phyloP scores from a whole-genome alignment of 1,284 basidiomycete species.

The Boletus subluridellus region DNA sequence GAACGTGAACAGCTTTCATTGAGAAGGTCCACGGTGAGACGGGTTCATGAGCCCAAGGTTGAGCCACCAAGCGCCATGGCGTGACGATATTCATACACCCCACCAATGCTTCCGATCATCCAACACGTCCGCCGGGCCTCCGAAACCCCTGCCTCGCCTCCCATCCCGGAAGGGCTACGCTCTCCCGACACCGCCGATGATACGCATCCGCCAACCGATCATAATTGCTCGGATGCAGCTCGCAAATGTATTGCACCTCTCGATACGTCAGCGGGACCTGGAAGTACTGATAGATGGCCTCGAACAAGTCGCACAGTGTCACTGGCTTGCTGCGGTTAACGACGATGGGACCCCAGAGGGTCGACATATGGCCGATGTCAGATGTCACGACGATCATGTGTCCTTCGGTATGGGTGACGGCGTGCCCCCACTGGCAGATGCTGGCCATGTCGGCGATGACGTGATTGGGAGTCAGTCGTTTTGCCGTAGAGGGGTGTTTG shows the following conservation, averaged over 20 bases:
- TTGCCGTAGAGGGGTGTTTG: slow-evolving; percentile 33
- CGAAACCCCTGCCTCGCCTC: slow-evolving; percentile 35
- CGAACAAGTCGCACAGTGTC: slow-evolving; percentile 36
- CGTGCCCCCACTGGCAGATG: slow-evolving; percentile 22
- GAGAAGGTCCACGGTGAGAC: slow-evolving; percentile 9
- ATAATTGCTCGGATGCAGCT: slow-evolving; percentile 22
- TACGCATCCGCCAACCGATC: slow-evolving; percentile 28
- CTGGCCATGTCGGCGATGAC: slow-evolving; percentile 26
- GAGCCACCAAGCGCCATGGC: slow-evolving; percentile 30
- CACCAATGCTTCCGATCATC: slow-evolving; percentile 34
- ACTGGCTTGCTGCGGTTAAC: slow-evolving; percentile 26
- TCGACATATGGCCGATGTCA: slow-evolving; percentile 24
- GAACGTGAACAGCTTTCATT: neutral
- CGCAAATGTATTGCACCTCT: slow-evolving; percentile 30
- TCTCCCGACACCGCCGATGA: slow-evolving; percentile 18
- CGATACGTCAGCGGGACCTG: slow-evolving; percentile 31
- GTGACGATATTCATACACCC: slow-evolving; percentile 35
- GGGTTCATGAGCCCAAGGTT: slow-evolving; percentile 32
- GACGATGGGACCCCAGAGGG: slow-evolving; percentile 35
- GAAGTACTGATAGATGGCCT: slow-evolving; percentile 37
- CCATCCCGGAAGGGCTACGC: slow-evolving; percentile 29
- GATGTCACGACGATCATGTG: slow-evolving; percentile 30
- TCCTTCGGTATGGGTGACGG: slow-evolving; percentile 28
- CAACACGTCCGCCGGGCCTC: slow-evolving; percentile 36
- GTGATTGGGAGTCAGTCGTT: slow-evolving; percentile 33